phyloP scores from a whole-genome alignment of 805 yeast genomes.

The Barnettozyma vustinii region DNA sequence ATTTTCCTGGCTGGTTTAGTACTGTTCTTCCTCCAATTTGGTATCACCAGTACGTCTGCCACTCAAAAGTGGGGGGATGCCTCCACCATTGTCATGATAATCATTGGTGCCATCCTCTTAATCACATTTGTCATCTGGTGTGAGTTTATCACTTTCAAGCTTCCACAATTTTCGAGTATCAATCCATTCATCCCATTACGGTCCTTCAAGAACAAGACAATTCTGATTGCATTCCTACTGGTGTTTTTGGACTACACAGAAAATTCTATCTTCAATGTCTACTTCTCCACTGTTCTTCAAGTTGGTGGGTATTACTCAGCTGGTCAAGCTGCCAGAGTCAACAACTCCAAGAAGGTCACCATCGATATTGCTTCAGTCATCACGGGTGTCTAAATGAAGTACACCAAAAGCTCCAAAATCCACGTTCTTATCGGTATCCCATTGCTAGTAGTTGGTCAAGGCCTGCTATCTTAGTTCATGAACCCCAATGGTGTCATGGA shows the following conservation, averaged over 20 bases:
- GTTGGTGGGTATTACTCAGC: slow-evolving; percentile 27
- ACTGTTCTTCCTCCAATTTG: slow-evolving; percentile 26
- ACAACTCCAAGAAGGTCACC: slow-evolving; percentile 27
- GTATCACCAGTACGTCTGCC: slow-evolving; percentile 23
- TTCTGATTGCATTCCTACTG: slow-evolving; percentile 17
- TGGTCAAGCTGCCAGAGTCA: slow-evolving; percentile 28
- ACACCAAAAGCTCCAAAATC: slow-evolving; percentile 25
- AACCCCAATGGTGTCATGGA: slow-evolving; percentile 19
- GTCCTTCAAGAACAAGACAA: slow-evolving; percentile 19
- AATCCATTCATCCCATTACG: slow-evolving; percentile 24
- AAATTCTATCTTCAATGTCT: slow-evolving; percentile 24
- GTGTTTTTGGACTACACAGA: slow-evolving; percentile 23
- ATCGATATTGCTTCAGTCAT: slow-evolving; percentile 25
- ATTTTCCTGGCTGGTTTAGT: slow-evolving; percentile 21
- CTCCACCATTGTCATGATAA: slow-evolving; percentile 22
- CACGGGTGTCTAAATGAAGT: slow-evolving; percentile 26
- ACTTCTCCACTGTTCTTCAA: slow-evolving; percentile 25
- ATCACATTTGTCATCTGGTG: slow-evolving; percentile 22
- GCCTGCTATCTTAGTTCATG: slow-evolving; percentile 23
- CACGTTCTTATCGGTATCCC: slow-evolving; percentile 23
- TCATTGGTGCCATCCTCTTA: slow-evolving; percentile 23
- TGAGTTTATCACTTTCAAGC: not conserved
- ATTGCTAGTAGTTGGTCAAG: slow-evolving; percentile 23
- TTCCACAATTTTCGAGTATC: slow-evolving; percentile 9
- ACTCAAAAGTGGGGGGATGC: slow-evolving; percentile 23